Conservation (phyloP, 306 rosid genomes). For the Styphnolobium japonicum region DNA sequence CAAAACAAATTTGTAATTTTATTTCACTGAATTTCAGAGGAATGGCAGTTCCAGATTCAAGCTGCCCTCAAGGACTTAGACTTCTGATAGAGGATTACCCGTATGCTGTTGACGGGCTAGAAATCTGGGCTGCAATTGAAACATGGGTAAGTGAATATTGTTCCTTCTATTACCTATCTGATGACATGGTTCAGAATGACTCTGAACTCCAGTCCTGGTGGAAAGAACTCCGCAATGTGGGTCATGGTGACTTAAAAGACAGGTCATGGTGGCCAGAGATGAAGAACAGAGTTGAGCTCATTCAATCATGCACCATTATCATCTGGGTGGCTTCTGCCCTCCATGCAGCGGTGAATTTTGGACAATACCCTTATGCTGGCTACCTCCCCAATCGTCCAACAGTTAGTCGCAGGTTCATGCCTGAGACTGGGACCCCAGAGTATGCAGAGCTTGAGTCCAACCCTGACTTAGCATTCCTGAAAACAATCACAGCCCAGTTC, state of each 20-base stretch:
- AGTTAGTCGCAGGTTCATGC: constrained; percentile 92
- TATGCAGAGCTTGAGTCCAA: constrained; percentile 58
- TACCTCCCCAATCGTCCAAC: constrained; percentile 96
- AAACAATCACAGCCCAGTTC: constrained; percentile 87
- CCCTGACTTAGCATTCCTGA: constrained; percentile 73
- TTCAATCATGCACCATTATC: constrained; percentile 66
- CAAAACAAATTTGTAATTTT: not conserved
- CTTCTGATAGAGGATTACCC: constrained; percentile 88
- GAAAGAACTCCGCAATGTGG: constrained; percentile 64
- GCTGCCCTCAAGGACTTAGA: constrained; percentile 58
- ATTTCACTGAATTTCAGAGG: constrained; percentile 54
- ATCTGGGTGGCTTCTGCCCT: constrained; percentile 96
- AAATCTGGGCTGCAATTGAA: constrained; percentile 84
- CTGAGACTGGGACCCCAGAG: constrained; percentile 81
- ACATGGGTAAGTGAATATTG: constrained; percentile 80
- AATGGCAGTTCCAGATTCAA: constrained; percentile 61
- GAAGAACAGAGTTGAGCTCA: constrained; percentile 55
- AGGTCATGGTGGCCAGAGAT: constrained; percentile 82
- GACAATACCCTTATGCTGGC: constrained; percentile 93
- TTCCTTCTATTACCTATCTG: constrained; percentile 54
- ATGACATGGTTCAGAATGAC: constrained; percentile 51
- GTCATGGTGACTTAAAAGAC: constrained; percentile 86
- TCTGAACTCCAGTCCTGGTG: constrained; percentile 76
- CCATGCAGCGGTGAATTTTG: constrained; percentile 96
- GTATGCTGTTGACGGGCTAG: constrained; percentile 82